Evolutionary conservation across 108 stramenopile genomes (phyloP).

Genomic region (Schizochytrium sp.): DNA sequence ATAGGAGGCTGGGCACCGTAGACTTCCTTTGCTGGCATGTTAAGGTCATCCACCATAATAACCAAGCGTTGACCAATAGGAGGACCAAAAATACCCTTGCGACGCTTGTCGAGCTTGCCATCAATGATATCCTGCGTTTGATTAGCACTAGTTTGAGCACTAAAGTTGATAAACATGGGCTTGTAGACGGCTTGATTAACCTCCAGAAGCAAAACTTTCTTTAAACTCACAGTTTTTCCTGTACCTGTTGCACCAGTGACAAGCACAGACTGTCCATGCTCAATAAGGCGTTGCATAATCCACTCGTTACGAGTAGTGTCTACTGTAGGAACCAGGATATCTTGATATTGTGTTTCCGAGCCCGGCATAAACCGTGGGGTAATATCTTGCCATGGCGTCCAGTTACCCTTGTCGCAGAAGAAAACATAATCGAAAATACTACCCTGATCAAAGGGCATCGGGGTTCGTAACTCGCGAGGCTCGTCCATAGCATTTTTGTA

Average conservation of each 20-base stretch:
- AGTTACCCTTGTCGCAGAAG: slow-evolving; percentile 72
- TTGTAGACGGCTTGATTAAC: slow-evolving; percentile 69
- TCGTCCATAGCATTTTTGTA: slow-evolving; percentile 63
- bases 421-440: slow-evolving; percentile 74
- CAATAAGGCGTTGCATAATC: slow-evolving; percentile 71
- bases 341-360: slow-evolving; percentile 73
- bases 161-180: slow-evolving; percentile 78
- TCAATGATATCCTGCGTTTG: slow-evolving; percentile 82
- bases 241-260: slow-evolving; percentile 79
- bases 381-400: slow-evolving; percentile 73
- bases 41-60: slow-evolving; percentile 81
- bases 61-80: slow-evolving; percentile 75
- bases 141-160: slow-evolving; percentile 80
- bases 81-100: slow-evolving; percentile 80
- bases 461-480: not conserved
- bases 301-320: slow-evolving; percentile 79
- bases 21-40: slow-evolving; percentile 84
- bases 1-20: slow-evolving; percentile 84
- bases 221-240: slow-evolving; percentile 75
- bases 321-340: slow-evolving; percentile 78
- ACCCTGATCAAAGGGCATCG: slow-evolving; percentile 64
- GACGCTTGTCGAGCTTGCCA: slow-evolving; percentile 77
- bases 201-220: slow-evolving; percentile 71
- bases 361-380: slow-evolving; percentile 68
- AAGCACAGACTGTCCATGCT: slow-evolving; percentile 74